Evolutionary conservation across 2,329 filamentous ascomycete species (phyloP), one percentile per base, ranked within the genome.

Genomic region (Herpomyces periplanetae): DNA sequence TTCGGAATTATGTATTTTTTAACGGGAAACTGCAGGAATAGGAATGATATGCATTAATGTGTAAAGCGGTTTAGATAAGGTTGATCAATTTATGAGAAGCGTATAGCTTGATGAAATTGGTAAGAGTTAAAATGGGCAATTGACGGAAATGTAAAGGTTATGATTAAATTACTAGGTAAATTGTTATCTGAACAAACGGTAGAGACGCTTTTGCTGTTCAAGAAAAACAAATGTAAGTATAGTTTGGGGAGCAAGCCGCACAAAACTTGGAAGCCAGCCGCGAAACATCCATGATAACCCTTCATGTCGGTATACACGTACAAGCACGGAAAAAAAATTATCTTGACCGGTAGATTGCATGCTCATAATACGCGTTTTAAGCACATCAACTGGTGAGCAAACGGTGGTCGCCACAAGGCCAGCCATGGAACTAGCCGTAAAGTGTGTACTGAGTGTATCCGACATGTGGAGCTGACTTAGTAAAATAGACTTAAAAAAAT

Each of bases 331-430:
- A 16, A 42, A 35, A 21, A 25, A 31, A 13, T 37, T 39, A 25
- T 51, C 32, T 31, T 12, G 13, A n/a, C n/a, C n/a, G n/a, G n/a
- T n/a, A n/a, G n/a, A n/a, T 6, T 43, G 41, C 2, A 58, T 51
- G 25, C 58, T 63, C 69, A 85, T 85, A 30, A 84, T 53, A 10
- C 65, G 48, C 5, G 69, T 85, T 47, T 84, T 84, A 40, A 85
- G 59, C 12, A 85, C 69, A 36, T 84, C 69, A 19, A 84, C 59
- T 1, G 69, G 69, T 22, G 58, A 69, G 27, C 65, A 80, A 6
- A 75, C 51, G 0, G 68, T 80, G 1, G 69, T 75, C 3, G 69
- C 69, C 4, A 71, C 60, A 24, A 84, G 57, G 5, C 68, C 68
- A 1, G 66, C 66, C 23, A 73, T 39, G 29, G 80, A 57, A 0